Base-by-base conservation (phyloP, 768 basidiomycete species). In the Kwoniella dendrophila region DNA sequence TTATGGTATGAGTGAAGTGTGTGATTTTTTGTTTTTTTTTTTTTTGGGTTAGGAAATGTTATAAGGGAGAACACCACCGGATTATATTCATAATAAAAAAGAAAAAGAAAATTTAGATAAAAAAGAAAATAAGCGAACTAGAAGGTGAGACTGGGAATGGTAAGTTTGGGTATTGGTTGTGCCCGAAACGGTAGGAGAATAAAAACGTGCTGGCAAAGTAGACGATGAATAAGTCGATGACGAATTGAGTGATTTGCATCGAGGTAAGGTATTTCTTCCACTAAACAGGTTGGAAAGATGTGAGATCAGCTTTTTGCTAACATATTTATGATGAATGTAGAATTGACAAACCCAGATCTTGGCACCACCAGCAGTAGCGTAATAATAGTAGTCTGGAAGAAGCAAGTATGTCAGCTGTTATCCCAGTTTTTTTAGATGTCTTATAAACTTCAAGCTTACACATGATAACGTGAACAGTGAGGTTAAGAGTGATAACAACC, bases 221-320 rank as follows among this genome's bases (percentile, higher is more conserved):
- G 64, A 94, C 90, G 59, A 89, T 81, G 79, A 84, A 85, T 20
- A 99, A 81, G 81, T 99, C 95, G 74, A 98, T 87, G 66, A 98
- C 80, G 78, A 98, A 99, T 81, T 99, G 96, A 24, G 84, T 84
- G 72, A 99, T 99, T 82, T 99, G 96, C 88, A 99, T 89, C 26
- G 85, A 86, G 40, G 96, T 99, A 64, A 98, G 80, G 81, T 99
- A 93, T 80, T 93, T 93, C 84, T 99, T 99, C 96, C 96, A 99
- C 95, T 94, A 72, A 1, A 33, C 7, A 51, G 20, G n/a, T 8
- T n/a, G n/a, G n/a, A 12, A 53, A 49, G 30, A 56, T 2, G 26
- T 38, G 1, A 16, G 20, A 30, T 51, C 30, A 54, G 57, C 29
- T 26, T 6, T 18, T 20, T 3, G 54, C 40, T 7, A 16, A 4